These are phyloP conservation scores for Mycena filopes DNA, from an alignment of 768 basidiomycete species.

Conservation along the genomic window DNA sequence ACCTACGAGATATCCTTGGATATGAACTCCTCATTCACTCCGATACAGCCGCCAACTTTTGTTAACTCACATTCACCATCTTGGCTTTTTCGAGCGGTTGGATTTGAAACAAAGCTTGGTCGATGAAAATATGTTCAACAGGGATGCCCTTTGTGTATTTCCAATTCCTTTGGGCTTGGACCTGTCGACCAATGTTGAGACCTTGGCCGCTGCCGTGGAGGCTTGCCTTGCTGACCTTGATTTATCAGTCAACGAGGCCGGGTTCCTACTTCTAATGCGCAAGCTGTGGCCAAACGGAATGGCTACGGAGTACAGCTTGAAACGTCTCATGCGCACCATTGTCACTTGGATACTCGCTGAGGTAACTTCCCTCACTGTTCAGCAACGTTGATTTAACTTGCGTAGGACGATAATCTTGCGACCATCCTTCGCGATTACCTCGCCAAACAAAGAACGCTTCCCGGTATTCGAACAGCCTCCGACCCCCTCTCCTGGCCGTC, in stretches of 20 bases:
- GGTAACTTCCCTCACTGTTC: constrained; percentile 49
- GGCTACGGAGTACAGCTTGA: constrained; percentile 76
- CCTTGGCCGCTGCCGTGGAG: constrained; percentile 76
- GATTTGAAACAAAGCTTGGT: constrained; percentile 52
- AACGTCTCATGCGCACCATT: constrained; percentile 66
- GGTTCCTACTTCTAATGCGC: constrained; percentile 72
- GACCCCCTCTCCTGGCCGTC: constrained; percentile 69
- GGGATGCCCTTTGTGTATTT: constrained; percentile 62
- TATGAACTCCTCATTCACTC: constrained; percentile 67
- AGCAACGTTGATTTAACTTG: constrained; percentile 12
- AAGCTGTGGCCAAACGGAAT: constrained; percentile 82
- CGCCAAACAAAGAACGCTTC: constrained; percentile 64
- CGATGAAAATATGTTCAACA: constrained; percentile 46
- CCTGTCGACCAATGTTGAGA: constrained; percentile 77
- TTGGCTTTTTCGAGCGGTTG: constrained; percentile 68
- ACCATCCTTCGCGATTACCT: constrained; percentile 75
- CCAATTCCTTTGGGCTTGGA: constrained; percentile 80
- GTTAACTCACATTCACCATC: constrained; percentile 67
- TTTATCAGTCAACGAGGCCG: constrained; percentile 78
- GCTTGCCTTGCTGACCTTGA: constrained; percentile 76
- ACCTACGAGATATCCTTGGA: constrained; percentile 69
- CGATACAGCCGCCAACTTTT: constrained; percentile 62
- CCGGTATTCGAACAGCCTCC: constrained; percentile 65
- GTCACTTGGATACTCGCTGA: constrained; percentile 80
- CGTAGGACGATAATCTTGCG: constrained; percentile 74